Conservation (phyloP, 768 basidiomycete species). For the Xerocomellus intermedius region DNA sequence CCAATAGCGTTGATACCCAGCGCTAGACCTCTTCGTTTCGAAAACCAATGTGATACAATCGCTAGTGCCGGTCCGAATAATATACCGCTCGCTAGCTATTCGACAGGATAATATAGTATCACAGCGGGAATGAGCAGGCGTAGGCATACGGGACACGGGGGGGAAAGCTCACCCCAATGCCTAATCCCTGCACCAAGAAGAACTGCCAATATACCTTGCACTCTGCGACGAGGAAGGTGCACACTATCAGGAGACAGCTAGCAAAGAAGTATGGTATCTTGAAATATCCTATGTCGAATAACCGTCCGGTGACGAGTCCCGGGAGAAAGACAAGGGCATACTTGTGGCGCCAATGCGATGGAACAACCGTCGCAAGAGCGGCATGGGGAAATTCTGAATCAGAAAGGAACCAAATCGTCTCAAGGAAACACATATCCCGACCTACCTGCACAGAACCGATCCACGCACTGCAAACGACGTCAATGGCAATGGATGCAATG, state of each 20-base stretch:
- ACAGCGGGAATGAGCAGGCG: background rate
- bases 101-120: background rate
- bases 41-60: constrained; percentile 73
- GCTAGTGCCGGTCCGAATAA: constrained; percentile 62
- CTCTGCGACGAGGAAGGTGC: constrained; percentile 67
- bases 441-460: constrained; percentile 73
- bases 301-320: constrained; percentile 59
- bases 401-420: background rate
- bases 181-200: constrained; percentile 69
- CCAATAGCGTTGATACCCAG: constrained; percentile 65
- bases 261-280: constrained; percentile 47
- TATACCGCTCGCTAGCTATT: constrained; percentile 46
- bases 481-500: background rate
- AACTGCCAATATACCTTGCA: constrained; percentile 79
- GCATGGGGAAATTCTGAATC: background rate
- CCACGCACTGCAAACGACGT: constrained; percentile 58
- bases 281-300: constrained; percentile 75
- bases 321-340: constrained; percentile 63
- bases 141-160: too few species aligned
- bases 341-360: constrained; percentile 31
- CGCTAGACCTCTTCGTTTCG: constrained; percentile 51
- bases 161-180: constrained; percentile 50
- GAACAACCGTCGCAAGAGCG: background rate
- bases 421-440: background rate
- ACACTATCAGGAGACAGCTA: constrained; percentile 48